phyloP scores from a whole-genome alignment of 225 moss, liverwort and hornwort genomes.

The Pseudoscleropodium purum region DNA sequence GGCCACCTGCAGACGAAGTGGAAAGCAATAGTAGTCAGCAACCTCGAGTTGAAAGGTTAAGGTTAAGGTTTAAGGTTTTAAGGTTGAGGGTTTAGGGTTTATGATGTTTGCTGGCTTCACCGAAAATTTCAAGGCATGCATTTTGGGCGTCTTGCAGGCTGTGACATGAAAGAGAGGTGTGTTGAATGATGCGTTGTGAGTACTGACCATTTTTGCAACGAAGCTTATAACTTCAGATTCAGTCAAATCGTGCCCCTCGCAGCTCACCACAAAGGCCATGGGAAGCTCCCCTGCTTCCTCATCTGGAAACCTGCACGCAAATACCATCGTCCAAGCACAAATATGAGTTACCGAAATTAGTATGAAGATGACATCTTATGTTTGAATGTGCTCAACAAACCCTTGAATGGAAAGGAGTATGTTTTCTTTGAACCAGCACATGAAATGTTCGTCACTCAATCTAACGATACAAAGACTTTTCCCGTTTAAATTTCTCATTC shows the following conservation, averaged over 20 bases:
- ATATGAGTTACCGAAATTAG: not conserved
- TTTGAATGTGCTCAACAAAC: not conserved
- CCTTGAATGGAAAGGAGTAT: not conserved
- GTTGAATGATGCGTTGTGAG: not conserved
- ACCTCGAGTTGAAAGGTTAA: not conserved
- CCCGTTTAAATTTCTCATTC: too few species aligned
- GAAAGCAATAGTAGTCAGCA: not conserved
- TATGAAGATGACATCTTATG: too few species aligned
- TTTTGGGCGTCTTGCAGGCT: not conserved
- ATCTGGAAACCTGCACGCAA: slow-evolving; percentile 25
- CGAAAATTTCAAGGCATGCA: not conserved
- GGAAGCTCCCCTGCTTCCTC: slow-evolving; percentile 45
- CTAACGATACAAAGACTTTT: too few species aligned
- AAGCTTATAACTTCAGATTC: slow-evolving; percentile 20
- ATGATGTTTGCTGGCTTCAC: not conserved
- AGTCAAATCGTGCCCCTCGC: not conserved
- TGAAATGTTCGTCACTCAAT: not conserved
- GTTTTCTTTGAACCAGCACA: not conserved
- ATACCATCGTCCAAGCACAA: not conserved
- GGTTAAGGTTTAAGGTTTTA: too few species aligned
- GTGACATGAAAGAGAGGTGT: not conserved
- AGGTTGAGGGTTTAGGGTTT: too few species aligned
- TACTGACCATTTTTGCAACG: slow-evolving; percentile 21
- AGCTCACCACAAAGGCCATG: slow-evolving; percentile 35
- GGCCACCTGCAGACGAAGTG: slow-evolving; percentile 7